phyloP scores from a whole-genome alignment of 2,329 filamentous ascomycete genomes.

The Neonectria sp. region DNA sequence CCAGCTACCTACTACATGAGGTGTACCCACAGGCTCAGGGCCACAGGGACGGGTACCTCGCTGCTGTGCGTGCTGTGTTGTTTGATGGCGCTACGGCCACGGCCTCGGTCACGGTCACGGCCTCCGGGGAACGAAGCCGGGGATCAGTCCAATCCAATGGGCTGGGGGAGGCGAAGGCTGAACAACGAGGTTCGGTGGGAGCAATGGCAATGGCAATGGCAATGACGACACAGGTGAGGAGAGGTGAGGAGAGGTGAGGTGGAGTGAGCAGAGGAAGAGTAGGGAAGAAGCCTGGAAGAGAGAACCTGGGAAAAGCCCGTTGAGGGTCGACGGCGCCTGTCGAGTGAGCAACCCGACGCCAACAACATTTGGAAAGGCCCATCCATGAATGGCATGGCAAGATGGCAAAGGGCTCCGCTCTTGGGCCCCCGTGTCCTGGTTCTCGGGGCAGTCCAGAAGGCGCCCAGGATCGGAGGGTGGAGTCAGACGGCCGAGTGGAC shows the following conservation, averaged over 20 bases:
- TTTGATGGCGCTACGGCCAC: slow-evolving; percentile 46
- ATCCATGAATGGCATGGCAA: slow-evolving; percentile 35
- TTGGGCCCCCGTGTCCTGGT: slow-evolving; percentile 46
- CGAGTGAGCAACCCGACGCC: slow-evolving; percentile 22
- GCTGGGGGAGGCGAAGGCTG: slow-evolving; percentile 3
- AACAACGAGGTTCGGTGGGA: slow-evolving; percentile 11
- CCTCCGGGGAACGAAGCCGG: slow-evolving; percentile 33
- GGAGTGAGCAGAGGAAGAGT: slow-evolving; percentile 28
- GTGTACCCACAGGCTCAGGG: slow-evolving; percentile 41
- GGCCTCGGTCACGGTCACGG: slow-evolving; percentile 30
- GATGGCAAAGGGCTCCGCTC: slow-evolving; percentile 30
- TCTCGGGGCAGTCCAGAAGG: slow-evolving; percentile 44
- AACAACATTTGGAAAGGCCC: slow-evolving; percentile 22
- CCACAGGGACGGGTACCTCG: slow-evolving; percentile 42
- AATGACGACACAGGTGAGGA: slow-evolving; percentile 39
- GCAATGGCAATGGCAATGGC: slow-evolving; percentile 18
- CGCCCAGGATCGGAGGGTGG: slow-evolving; percentile 45
- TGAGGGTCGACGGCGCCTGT: slow-evolving; percentile 11
- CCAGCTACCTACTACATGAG: slow-evolving; percentile 33
- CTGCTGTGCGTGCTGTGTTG: slow-evolving; percentile 25
- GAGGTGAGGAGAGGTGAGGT: slow-evolving; percentile 34
- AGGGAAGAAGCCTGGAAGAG: slow-evolving; percentile 16
- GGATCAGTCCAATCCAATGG: slow-evolving; percentile 34
- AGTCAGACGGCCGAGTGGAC: slow-evolving; percentile 16
- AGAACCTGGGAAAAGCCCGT: slow-evolving; percentile 17